A percentile compares a stretch with the other conserved stretches of the same genome.
Conservation (phyloP, 768 basidiomycete species). For the Trametes elegans region DNA sequence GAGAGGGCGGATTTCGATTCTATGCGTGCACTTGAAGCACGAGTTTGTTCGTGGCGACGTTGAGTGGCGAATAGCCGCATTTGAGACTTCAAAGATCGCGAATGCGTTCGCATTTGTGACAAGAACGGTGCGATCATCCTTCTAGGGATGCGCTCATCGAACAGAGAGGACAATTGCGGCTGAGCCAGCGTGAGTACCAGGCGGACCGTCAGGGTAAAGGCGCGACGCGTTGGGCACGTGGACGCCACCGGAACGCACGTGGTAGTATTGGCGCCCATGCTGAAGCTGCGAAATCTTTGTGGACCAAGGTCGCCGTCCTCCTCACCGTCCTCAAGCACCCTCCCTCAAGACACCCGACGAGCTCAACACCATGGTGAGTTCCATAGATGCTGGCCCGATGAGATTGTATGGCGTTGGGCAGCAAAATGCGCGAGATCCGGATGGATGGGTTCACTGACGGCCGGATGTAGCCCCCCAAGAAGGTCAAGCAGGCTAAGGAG, state of each 20-base stretch:
- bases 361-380: conserved; percentile 39
- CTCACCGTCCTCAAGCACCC: conserved; percentile 22
- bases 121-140: too few relatives aligned
- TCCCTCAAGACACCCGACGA: conserved; percentile 29
- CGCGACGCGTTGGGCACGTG: conserved; percentile 2
- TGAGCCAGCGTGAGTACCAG: neutral
- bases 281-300: conserved; percentile 2
- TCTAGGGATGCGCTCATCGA: too few relatives aligned
- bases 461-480: conserved; percentile 81
- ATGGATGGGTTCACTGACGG: conserved; percentile 53
- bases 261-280: neutral
- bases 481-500: conserved; percentile 74
- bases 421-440: conserved; percentile 7
- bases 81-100: too few relatives aligned
- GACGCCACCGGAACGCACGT: neutral
- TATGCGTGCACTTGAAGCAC: too few relatives aligned
- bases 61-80: too few relatives aligned
- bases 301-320: conserved; percentile 14
- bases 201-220: neutral
- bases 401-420: neutral
- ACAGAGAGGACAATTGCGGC: neutral
- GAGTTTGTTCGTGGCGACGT: too few relatives aligned
- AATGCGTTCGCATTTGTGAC: too few relatives aligned
- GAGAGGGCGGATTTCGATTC: too few relatives aligned
- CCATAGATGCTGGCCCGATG: neutral